These are phyloP conservation scores for Penicillium freii DNA, from an alignment of 2,329 filamentous ascomycete species.

Conservation along the genomic window DNA sequence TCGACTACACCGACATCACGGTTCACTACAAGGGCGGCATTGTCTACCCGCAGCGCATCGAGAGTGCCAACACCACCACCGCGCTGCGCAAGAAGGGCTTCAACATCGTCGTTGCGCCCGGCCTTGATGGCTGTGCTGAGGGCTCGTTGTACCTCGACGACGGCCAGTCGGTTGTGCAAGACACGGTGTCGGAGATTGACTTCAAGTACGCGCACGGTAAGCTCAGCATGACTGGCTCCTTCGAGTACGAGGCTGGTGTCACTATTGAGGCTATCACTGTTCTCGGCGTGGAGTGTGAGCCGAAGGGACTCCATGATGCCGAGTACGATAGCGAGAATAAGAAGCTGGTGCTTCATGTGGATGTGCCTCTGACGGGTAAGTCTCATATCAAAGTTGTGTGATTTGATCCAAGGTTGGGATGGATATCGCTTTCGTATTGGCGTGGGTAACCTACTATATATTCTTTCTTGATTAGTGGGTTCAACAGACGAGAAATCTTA, in stretches of 20 bases:
- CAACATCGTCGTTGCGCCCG: conserved; percentile 66
- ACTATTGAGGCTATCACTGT: conserved; percentile 33
- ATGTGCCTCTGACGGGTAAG: conserved; percentile 12
- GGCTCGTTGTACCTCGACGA: conserved; percentile 76
- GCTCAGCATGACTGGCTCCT: conserved; percentile 31
- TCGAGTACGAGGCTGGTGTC: conserved; percentile 26
- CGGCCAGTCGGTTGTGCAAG: conserved; percentile 64
- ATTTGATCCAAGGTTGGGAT: not conserved
- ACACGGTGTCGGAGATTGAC: conserved; percentile 52
- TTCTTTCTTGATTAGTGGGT: not conserved
- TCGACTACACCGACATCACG: conserved; percentile 57
- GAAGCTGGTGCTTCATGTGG: conserved; percentile 18
- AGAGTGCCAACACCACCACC: conserved; percentile 58
- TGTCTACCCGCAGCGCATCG: conserved; percentile 55
- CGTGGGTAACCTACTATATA: not conserved
- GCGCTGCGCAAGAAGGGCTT: conserved; percentile 64
- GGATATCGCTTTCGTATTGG: not conserved
- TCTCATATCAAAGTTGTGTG: not conserved
- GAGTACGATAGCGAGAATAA: conserved; percentile 15
- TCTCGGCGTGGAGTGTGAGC: conserved; percentile 20
- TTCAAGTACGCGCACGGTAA: conserved; percentile 58
- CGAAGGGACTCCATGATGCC: conserved; percentile 1
- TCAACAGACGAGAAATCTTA: too few relatives aligned
- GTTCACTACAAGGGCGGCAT: conserved; percentile 61
- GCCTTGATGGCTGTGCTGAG: conserved; percentile 58